Evolutionary conservation across 1,284 basidiomycete genomes (phyloP).

Genomic region (Tilletiopsis washingtonensis): DNA sequence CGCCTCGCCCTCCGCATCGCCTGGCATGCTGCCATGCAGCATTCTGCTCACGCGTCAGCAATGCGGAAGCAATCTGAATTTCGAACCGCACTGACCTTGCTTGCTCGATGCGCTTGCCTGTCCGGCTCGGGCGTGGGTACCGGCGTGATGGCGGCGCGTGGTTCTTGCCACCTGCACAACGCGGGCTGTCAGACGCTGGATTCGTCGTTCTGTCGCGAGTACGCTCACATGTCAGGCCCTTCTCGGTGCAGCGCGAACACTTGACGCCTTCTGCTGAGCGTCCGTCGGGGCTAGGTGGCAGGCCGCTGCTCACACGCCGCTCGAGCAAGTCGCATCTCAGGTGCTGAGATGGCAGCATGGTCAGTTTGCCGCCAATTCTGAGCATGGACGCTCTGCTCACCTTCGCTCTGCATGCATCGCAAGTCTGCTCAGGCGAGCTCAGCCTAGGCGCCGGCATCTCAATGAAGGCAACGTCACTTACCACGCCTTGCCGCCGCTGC

Average conservation of each 20-base stretch:
- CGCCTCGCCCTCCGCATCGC: neutral
- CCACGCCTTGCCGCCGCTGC: slow-evolving; percentile 12
- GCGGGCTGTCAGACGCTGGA: too few species aligned
- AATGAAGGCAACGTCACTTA: slow-evolving; percentile 4
- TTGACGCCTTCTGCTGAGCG: slow-evolving; percentile 6
- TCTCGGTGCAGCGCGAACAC: slow-evolving; percentile 33
- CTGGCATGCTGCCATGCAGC: slow-evolving; percentile 28
- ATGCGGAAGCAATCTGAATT: neutral
- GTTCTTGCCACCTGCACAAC: too few species aligned
- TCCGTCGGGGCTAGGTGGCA: slow-evolving; percentile 10
- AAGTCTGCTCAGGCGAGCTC: slow-evolving; percentile 23
- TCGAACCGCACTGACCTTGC: slow-evolving; percentile 10
- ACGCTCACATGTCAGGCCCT: slow-evolving; percentile 28
- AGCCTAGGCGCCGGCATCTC: neutral
- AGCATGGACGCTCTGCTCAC: too few species aligned
- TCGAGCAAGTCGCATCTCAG: slow-evolving; percentile 35
- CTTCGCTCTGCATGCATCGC: slow-evolving; percentile 40
- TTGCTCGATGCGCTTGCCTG: slow-evolving; percentile 43
- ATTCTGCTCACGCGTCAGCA: slow-evolving; percentile 8
- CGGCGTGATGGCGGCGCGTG: slow-evolving; percentile 28
- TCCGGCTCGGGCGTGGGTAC: slow-evolving; percentile 37
- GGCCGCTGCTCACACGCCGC: slow-evolving; percentile 12
- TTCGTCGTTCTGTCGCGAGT: too few species aligned
- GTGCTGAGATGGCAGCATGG: too few species aligned
- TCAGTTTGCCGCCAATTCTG: too few species aligned